phyloP scores from a whole-genome alignment of 73 alveolate genomes.

The Tetrahymena borealis region DNA sequence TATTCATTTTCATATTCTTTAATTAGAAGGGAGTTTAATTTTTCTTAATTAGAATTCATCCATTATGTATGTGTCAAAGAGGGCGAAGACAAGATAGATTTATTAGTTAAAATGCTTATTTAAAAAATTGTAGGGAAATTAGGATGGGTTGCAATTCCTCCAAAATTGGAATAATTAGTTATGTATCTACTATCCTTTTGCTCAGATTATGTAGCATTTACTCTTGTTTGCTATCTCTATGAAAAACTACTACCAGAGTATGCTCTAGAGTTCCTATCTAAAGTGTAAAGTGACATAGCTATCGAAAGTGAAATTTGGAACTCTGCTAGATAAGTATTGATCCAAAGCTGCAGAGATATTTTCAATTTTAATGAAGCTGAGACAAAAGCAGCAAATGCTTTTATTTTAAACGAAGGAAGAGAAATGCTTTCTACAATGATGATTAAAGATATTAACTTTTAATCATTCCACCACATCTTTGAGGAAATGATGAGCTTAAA shows the following conservation, averaged over 20 bases:
- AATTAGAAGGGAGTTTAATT: neutral
- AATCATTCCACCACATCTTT: neutral
- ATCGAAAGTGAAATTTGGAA: neutral
- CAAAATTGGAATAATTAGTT: neutral
- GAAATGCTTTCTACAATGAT: neutral
- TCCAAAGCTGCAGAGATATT: neutral
- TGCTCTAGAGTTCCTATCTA: neutral
- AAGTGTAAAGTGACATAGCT: neutral
- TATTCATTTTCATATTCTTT: neutral
- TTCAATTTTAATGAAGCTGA: neutral
- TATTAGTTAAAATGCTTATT: neutral
- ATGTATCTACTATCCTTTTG: neutral
- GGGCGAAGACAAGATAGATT: neutral
- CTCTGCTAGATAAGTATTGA: neutral
- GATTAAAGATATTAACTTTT: neutral
- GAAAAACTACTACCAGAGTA: neutral
- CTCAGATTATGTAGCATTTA: neutral
- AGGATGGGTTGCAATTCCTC: neutral
- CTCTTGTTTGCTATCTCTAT: neutral
- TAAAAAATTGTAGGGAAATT: neutral
- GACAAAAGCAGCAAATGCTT: neutral
- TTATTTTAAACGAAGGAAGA: neutral
- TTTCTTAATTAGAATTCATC: neutral
- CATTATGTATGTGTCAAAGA: neutral
- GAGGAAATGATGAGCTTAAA: neutral